These are phyloP conservation scores for Phaffia tasmanica DNA, from an alignment of 768 basidiomycete genomes.

Conservation along the genomic window DNA sequence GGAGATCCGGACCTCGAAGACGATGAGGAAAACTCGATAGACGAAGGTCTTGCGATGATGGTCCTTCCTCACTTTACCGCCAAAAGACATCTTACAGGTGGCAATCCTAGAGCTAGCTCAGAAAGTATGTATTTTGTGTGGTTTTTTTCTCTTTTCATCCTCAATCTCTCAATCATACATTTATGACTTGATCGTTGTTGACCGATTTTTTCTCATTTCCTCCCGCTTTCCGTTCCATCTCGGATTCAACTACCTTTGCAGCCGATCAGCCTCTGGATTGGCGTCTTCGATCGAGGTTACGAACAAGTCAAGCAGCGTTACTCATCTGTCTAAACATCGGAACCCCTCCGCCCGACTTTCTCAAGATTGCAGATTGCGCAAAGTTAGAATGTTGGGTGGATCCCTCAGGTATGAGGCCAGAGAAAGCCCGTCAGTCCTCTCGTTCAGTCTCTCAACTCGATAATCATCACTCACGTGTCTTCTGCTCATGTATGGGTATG, in stretches of 20 bases:
- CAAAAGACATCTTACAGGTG: slow-evolving; percentile 81
- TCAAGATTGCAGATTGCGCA: slow-evolving; percentile 94
- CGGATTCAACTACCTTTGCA: slow-evolving; percentile 48
- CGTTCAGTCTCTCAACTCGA: slow-evolving; percentile 34
- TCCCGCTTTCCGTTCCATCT: slow-evolving; percentile 28
- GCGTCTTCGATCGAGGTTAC: slow-evolving; percentile 76
- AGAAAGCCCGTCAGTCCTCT: slow-evolving; percentile 87
- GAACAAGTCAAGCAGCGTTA: slow-evolving; percentile 71
- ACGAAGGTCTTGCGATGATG: slow-evolving; percentile 23
- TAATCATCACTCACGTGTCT: slow-evolving; percentile 37
- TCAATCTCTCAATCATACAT: slow-evolving; percentile 13
- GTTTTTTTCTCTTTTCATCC: neutral
- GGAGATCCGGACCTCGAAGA: slow-evolving; percentile 8
- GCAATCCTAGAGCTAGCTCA: slow-evolving; percentile 53
- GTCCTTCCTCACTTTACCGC: slow-evolving; percentile 38
- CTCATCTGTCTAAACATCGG: slow-evolving; percentile 94
- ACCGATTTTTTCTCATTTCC: neutral
- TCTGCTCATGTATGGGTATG: neutral
- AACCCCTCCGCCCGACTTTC: slow-evolving; percentile 91
- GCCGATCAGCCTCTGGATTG: slow-evolving; percentile 45
- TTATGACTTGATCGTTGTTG: neutral
- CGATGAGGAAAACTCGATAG: slow-evolving; percentile 6
- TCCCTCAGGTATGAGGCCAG: slow-evolving; percentile 78
- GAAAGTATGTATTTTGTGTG: neutral
- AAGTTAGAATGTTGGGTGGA: slow-evolving; percentile 96